Percentiles rank a stretch among this genome's conserved stretches.
Conservation (phyloP, 108 stramenopile species). For the Cyclotella kingstonii region DNA sequence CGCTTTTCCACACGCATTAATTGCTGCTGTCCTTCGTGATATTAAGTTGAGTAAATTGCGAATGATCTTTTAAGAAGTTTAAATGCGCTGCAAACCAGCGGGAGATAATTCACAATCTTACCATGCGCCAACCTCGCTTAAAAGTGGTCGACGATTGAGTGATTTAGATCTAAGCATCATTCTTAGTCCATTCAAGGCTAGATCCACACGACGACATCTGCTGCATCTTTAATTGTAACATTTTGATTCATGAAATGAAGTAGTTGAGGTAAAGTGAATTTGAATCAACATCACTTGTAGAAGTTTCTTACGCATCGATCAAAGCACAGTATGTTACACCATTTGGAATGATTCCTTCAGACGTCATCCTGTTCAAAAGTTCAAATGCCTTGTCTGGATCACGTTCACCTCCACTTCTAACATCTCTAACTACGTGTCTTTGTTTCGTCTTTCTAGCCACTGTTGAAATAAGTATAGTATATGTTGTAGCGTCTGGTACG, state of each 20-base stretch:
- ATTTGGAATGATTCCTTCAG: constrained; percentile 62
- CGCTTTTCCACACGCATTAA: constrained; percentile 84
- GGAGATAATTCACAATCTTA: no score
- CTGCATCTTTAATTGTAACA: constrained; percentile 39
- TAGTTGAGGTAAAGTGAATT: not conserved
- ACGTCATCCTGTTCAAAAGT: constrained; percentile 68
- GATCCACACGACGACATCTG: constrained; percentile 63
- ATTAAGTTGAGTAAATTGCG: not conserved
- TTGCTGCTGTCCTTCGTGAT: constrained; percentile 63
- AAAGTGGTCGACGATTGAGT: constrained; percentile 20
- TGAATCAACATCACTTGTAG: not conserved
- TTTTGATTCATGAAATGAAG: not conserved
- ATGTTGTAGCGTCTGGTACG: constrained; percentile 71
- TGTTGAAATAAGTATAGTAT: constrained; percentile 81
- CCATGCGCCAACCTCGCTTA: constrained; percentile 83
- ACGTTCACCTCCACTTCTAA: constrained; percentile 45
- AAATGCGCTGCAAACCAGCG: no score
- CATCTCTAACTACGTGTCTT: constrained; percentile 34
- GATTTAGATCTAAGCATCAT: constrained; percentile 57
- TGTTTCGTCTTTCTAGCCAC: constrained; percentile 58
- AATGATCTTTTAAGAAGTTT: no score
- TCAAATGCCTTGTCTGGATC: constrained; percentile 79
- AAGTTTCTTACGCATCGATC: constrained; percentile 61
- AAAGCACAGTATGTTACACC: constrained; percentile 85
- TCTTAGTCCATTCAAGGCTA: constrained; percentile 78